Conservation (phyloP, 345 rosid species). For the Gossypium stocksii region DNA sequence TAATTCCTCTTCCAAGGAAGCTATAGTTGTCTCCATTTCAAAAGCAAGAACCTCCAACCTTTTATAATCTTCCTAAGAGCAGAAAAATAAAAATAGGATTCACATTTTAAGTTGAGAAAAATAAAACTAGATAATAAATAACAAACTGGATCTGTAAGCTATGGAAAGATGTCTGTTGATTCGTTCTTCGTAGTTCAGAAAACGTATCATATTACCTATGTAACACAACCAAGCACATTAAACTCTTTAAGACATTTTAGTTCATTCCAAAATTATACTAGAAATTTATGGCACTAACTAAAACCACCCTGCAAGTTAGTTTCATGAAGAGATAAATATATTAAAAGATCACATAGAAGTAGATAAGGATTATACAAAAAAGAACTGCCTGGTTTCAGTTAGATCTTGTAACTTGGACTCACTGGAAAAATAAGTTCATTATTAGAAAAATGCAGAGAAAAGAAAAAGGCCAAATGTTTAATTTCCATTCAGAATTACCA, state of each 20-base stretch:
- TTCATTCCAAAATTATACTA: slow-evolving; percentile 1
- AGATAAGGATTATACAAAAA: background rate
- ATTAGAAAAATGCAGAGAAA: background rate
- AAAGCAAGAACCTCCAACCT: slow-evolving; percentile 78
- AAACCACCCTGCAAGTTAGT: background rate
- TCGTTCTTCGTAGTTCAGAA: background rate
- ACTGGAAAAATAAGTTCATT: background rate
- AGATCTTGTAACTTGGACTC: background rate
- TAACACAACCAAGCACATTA: background rate
- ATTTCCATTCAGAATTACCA: slow-evolving; percentile 4
- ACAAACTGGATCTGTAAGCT: background rate
- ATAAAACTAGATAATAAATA: background rate
- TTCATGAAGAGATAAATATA: background rate
- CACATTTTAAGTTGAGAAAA: slow-evolving; percentile 1
- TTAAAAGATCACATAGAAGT: background rate
- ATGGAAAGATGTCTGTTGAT: background rate
- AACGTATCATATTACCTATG: background rate
- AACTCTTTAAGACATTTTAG: background rate
- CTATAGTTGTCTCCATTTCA: slow-evolving; percentile 91
- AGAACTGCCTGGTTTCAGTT: background rate
- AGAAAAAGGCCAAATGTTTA: background rate
- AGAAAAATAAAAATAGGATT: slow-evolving; percentile 15
- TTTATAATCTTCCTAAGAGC: slow-evolving; percentile 64
- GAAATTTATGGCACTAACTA: background rate
- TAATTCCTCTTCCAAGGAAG: slow-evolving; percentile 73